Percentiles rank a stretch among this genome's conserved stretches.
Conservation (phyloP, 2,329 filamentous ascomycete genomes). For the Pezicula carpinea region DNA sequence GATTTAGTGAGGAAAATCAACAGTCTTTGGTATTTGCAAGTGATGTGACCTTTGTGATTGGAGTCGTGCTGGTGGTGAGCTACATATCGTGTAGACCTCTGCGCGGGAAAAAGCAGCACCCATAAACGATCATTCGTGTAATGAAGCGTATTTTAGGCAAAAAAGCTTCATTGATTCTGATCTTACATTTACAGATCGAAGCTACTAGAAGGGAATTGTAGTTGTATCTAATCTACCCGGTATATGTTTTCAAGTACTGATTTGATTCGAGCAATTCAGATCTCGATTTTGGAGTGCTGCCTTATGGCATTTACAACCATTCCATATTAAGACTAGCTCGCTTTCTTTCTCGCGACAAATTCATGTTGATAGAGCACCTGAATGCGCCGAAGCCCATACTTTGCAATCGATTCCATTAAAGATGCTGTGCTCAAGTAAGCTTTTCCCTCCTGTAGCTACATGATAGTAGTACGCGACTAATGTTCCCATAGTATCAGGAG, state of each 20-base stretch:
- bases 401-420: constrained; percentile 29
- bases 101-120: no score
- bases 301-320: background rate
- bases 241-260: background rate
- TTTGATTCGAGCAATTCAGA: background rate
- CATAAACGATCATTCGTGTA: no score
- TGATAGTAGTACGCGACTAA: constrained; percentile 20
- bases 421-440: constrained; percentile 65
- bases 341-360: background rate
- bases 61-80: background rate
- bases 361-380: background rate
- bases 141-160: no score
- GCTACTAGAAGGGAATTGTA: no score
- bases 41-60: background rate
- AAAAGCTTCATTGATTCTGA: no score
- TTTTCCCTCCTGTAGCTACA: background rate
- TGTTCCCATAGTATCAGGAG: constrained; percentile 72
- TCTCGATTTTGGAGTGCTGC: background rate
- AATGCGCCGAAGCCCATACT: constrained; percentile 19
- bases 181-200: no score
- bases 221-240: no score
- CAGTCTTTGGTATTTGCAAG: background rate
- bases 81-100: background rate
- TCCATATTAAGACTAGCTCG: background rate
- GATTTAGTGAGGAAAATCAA: no score